These are phyloP conservation scores for Podaxis rugospora DNA, from an alignment of 768 basidiomycete species.

Conservation along the genomic window DNA sequence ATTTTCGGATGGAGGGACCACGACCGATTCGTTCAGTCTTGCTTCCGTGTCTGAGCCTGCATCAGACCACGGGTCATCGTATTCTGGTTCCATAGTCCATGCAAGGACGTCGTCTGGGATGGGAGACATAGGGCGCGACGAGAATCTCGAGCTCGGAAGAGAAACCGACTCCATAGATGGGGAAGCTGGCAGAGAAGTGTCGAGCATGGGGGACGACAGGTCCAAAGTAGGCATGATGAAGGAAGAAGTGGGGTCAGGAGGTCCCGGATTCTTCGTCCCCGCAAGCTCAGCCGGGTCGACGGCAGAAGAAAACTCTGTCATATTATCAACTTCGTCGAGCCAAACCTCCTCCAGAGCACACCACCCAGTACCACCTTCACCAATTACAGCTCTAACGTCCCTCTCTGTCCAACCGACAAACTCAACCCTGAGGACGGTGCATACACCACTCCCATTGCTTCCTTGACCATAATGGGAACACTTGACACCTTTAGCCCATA, in stretches of 20 bases:
- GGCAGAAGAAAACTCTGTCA: conserved; percentile 20
- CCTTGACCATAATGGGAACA: conserved; percentile 51
- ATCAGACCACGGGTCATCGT: conserved; percentile 30
- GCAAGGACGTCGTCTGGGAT: conserved; percentile 8
- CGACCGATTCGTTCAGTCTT: conserved; percentile 16
- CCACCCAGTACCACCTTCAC: conserved; percentile 72
- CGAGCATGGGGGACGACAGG: conserved; percentile 50
- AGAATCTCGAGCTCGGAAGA: background rate
- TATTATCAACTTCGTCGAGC: conserved; percentile 21
- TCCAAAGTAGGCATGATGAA: conserved; percentile 78
- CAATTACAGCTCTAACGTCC: conserved; percentile 63
- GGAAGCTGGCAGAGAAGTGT: conserved; percentile 10
- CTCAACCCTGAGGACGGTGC: conserved; percentile 62
- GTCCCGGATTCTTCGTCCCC: background rate
- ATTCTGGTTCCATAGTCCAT: conserved; percentile 17
- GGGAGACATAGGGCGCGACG: conserved; percentile 9
- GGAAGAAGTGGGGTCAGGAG: conserved; percentile 57
- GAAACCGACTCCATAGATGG: conserved; percentile 6
- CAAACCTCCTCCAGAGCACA: conserved; percentile 61
- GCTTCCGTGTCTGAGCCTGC: conserved; percentile 14
- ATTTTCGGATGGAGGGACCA: conserved; percentile 26
- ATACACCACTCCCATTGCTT: conserved; percentile 41
- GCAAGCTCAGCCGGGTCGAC: conserved; percentile 15
- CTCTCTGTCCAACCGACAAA: conserved; percentile 72
- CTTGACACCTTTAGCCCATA: conserved; percentile 59